Evolutionary conservation across 2,329 filamentous ascomycete species (phyloP).

Genomic region (Trichophyton rubrum): DNA sequence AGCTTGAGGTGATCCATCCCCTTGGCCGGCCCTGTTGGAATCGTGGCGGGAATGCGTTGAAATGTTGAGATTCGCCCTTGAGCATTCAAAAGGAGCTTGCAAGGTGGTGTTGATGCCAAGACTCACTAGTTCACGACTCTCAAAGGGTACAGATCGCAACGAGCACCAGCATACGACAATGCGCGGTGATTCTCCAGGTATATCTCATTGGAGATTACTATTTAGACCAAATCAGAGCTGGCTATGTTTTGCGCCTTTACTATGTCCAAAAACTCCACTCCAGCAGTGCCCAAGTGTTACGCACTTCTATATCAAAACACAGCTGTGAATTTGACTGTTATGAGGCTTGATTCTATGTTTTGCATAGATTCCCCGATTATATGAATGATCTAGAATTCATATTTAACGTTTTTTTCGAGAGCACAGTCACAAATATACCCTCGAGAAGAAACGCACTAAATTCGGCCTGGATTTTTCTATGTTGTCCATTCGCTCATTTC

Average conservation of each 20-base stretch:
- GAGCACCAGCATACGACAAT: background rate
- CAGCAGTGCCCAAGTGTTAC: no score
- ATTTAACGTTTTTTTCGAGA: no score
- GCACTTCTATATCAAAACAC: no score
- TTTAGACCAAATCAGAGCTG: background rate
- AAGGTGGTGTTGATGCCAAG: background rate
- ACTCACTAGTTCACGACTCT: background rate
- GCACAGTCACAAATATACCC: no score
- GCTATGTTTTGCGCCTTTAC: background rate
- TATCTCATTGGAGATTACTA: background rate
- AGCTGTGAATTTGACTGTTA: background rate
- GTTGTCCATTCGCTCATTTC: no score
- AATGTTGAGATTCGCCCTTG: background rate
- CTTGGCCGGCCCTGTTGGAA: background rate
- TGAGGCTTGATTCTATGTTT: background rate
- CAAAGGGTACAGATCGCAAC: background rate
- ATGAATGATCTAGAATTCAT: no score
- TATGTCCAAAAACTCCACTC: background rate
- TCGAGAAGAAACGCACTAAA: no score
- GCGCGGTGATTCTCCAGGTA: background rate
- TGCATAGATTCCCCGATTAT: background rate
- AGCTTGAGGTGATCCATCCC: conserved; percentile 9
- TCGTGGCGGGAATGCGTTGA: background rate
- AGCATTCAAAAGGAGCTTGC: background rate
- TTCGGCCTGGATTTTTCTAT: no score